These are phyloP conservation scores for Fennellomyces sp. DNA, from an alignment of 371 early-diverging fungal genomes.

Conservation along the genomic window DNA sequence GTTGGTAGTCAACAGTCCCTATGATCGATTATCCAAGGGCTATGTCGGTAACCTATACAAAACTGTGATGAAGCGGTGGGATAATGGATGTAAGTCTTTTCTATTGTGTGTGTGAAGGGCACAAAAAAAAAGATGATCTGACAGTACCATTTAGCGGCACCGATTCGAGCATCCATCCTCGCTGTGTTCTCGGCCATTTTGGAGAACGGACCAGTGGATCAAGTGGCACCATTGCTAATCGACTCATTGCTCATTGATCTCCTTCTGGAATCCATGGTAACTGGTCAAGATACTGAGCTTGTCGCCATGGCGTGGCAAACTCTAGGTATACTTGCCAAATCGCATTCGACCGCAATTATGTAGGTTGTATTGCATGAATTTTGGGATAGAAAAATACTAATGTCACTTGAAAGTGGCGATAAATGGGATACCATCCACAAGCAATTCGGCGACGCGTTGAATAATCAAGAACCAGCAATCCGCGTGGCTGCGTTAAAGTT, in stretches of 20 bases:
- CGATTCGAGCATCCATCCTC: constrained; percentile 27
- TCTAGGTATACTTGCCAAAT: constrained; percentile 9
- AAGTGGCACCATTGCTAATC: constrained; percentile 3
- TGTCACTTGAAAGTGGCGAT: background rate
- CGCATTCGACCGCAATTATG: constrained; percentile 12
- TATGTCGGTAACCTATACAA: constrained; percentile 38
- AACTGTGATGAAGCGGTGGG: constrained; percentile 26
- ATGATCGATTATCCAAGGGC: constrained; percentile 43
- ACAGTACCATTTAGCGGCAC: background rate
- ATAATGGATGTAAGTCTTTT: constrained; percentile 22
- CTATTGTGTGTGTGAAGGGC: background rate
- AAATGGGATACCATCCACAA: constrained; percentile 16
- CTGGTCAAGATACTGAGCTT: constrained; percentile 8
- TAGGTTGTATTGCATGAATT: constrained; percentile 6
- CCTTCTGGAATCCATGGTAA: constrained; percentile 6
- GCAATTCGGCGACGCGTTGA: constrained; percentile 13
- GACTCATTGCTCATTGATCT: constrained; percentile 9
- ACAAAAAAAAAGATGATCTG: background rate
- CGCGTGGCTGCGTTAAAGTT: constrained; percentile 39
- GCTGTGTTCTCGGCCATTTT: constrained; percentile 40
- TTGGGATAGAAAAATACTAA: background rate
- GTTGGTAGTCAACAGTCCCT: constrained; percentile 48
- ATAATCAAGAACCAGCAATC: constrained; percentile 20
- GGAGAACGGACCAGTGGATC: constrained; percentile 21
- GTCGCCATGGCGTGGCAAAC: constrained; percentile 5